Evolutionary conservation across 2,329 filamentous ascomycete species (phyloP), one percentile per base, ranked within the genome.

Genomic region (Thelonectria rubi): DNA sequence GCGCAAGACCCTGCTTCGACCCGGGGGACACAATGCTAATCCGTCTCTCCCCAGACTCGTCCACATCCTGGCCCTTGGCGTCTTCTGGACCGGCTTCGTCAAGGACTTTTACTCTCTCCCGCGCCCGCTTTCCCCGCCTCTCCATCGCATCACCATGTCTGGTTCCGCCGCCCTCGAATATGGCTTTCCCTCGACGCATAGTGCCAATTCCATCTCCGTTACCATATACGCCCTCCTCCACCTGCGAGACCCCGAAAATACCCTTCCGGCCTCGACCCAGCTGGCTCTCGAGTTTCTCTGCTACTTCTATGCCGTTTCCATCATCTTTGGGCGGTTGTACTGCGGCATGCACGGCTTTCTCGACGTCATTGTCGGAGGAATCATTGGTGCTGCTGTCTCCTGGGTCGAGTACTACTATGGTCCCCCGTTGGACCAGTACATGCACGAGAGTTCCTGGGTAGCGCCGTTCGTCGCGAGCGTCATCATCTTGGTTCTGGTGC

Each of bases 341-440:
- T 99, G 95, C 74, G 95, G 95, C 63, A 99, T 99, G 95, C 95
- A 99, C 78, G 95, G 95, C 11, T 97, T 98, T 78, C 83, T 95
- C 45, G 95, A 99, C 76, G 93, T 98, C 21, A 79, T 95, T 14
- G 77, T 95, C 58, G 95, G 95, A 7, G 92, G 90, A 56, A 70
- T 88, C 14, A 83, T 97, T 58, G 95, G 95, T 32, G 90, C 88
- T 11, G 77, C 85, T 53, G 85, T 90, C 65, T 84, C 84, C 21
- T 74, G 85, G 26, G 66, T 86, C 64, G 87, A 90, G 72, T 88
- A 87, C 72, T 81, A 86, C 69, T 86, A 85, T 65, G 86, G 84
- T 9, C 81, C 85, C 1, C 75, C 79, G 3, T 84, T 96, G 60
- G 92, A 97, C 67, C 78, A 83, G 17, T 94, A 88, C 79, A 84